phyloP scores from a whole-genome alignment of 192 early-diverging fungal species.

The Entomortierella chlamydospora region DNA sequence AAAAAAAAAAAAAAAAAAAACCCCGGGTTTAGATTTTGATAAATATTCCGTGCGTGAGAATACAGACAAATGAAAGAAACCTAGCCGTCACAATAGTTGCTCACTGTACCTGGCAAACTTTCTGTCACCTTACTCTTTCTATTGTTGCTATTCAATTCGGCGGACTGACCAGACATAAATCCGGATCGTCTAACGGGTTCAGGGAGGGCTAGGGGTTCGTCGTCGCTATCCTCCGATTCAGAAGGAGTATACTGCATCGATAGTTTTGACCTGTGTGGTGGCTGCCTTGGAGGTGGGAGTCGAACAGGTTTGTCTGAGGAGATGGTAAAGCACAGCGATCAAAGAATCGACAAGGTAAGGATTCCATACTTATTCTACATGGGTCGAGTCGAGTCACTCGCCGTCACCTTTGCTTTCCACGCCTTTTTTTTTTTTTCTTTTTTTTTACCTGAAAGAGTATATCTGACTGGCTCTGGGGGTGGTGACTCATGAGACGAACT shows the following conservation, averaged over 20 bases:
- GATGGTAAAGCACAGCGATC: not conserved
- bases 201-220: constrained; percentile 18
- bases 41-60: too few species aligned
- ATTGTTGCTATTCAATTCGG: constrained; percentile 9
- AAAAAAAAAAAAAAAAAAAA: constrained; percentile 1
- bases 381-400: too few species aligned
- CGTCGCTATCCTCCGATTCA: constrained; percentile 41
- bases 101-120: not conserved
- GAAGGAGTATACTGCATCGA: constrained; percentile 48
- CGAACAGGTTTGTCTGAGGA: constrained; percentile 23
- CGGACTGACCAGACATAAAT: constrained; percentile 3
- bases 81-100: too few species aligned
- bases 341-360: too few species aligned
- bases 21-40: too few species aligned
- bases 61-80: too few species aligned
- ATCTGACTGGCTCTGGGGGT: not conserved
- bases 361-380: too few species aligned
- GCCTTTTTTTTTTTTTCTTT: not conserved
- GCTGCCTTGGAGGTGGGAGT: constrained; percentile 24
- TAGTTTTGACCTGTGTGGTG: constrained; percentile 33
- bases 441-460: constrained; percentile 18
- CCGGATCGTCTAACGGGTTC: constrained; percentile 3
- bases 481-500: constrained; percentile 19
- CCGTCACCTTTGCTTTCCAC: too few species aligned
- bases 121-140: not conserved